phyloP scores from a whole-genome alignment of 495 filamentous ascomycete species.

The Pyrenula massariospora region DNA sequence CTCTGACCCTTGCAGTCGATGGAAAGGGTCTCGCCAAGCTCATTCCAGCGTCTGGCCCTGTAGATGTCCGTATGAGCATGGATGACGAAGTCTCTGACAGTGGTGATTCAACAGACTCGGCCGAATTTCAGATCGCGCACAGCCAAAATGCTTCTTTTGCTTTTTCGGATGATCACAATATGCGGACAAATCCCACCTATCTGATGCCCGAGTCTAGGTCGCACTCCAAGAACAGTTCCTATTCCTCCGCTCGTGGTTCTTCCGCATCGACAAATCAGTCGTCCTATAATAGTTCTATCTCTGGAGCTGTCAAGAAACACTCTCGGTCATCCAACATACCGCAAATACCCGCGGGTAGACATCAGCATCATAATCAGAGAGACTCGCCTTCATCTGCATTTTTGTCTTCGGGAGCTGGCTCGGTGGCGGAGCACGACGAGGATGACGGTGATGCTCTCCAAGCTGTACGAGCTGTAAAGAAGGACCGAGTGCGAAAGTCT shows the following conservation, averaged over 20 bases:
- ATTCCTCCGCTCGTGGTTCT: constrained; percentile 31
- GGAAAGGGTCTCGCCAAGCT: constrained; percentile 58
- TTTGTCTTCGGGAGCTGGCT: constrained; percentile 7
- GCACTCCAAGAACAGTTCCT: constrained; percentile 35
- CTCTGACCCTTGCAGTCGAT: constrained; percentile 61
- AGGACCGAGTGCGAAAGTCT: constrained; percentile 44
- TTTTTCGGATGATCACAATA: constrained; percentile 29
- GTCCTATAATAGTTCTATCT: constrained; percentile 26
- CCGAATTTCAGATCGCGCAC: constrained; percentile 52
- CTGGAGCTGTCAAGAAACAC: constrained; percentile 11
- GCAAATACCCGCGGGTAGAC: constrained; percentile 19
- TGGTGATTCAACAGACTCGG: constrained; percentile 48
- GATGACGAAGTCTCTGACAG: constrained; percentile 36
- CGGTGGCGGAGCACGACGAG: constrained; percentile 27
- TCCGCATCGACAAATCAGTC: constrained; percentile 30
- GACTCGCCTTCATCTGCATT: constrained; percentile 5
- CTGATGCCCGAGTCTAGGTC: constrained; percentile 27
- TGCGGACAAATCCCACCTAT: too few species aligned
- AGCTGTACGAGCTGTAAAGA: constrained; percentile 63
- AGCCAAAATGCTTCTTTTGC: constrained; percentile 53
- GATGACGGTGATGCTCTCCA: constrained; percentile 42
- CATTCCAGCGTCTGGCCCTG: constrained; percentile 36
- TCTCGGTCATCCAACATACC: constrained; percentile 1
- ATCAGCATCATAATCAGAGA: constrained; percentile 24
- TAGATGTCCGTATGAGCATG: constrained; percentile 29